Evolutionary conservation across 1,139 yeast species (phyloP), one percentile per base, ranked within the genome.

Genomic region (Yamadazyma membranifaciens): DNA sequence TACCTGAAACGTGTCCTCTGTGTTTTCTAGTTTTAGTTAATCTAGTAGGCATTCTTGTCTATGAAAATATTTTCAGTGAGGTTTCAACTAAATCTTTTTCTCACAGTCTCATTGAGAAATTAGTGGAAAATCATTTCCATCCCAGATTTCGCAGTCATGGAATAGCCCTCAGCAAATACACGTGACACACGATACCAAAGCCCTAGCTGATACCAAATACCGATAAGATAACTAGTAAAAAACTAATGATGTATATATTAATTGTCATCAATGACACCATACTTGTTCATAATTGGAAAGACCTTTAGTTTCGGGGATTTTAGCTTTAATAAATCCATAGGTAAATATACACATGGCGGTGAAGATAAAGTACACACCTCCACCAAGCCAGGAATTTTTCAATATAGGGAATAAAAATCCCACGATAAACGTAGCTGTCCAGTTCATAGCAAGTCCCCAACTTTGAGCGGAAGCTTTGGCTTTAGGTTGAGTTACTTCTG

Each of bases 1-100:
- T 83, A 87, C 95, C 95, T 73, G 97, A 88, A 78, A 92, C 98
- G 95, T 94, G 84, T 79, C 99, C 99, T 87, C 99, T 88, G 87
- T 88, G 97, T 84, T 92, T 94, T 87, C 99, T 89, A 79, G 98
- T 92, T 80, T 92, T 89, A 69, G 96, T 87, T 73, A 87, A 84
- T 89, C 98, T 89, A 83, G 98, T 89, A 78, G 98, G 98, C 98
- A 92, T 92, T 34, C 22, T 36, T 29, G 33, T 22, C 31, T 34
- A 30, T 29, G 31, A 34, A 34, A 34, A 34, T 34, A 34, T 34
- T 34, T 34, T 34, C 36, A 34, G 36, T 34, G 36, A 34, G 36
- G 27, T 13, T 34, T 34, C 27, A n/a, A 33, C 15, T 22, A 13
- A 33, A 33, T 25, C 13, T 33, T 33, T 33, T 22, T 31, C 24